Conservation (phyloP, 768 basidiomycete species). For the Jaapia argillacea region DNA sequence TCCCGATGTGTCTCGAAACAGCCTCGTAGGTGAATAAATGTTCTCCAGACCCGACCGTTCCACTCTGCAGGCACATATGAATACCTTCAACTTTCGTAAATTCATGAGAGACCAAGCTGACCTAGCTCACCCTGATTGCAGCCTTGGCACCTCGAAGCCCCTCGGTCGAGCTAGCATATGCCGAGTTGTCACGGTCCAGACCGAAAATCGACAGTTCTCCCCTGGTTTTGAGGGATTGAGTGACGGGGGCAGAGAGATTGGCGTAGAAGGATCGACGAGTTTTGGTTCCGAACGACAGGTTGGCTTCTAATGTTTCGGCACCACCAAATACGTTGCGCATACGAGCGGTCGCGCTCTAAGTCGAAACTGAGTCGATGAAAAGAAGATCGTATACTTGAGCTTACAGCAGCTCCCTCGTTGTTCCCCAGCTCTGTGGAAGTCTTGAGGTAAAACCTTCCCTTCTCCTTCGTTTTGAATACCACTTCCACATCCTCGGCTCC, state of each 20-base stretch:
- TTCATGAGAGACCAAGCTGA: constrained; percentile 21
- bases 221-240: constrained; percentile 48
- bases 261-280: constrained; percentile 79
- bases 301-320: constrained; percentile 80
- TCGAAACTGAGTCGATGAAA: constrained; percentile 4
- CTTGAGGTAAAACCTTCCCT: constrained; percentile 65
- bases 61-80: constrained; percentile 4
- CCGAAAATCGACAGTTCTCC: constrained; percentile 68
- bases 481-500: constrained; percentile 63
- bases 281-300: constrained; percentile 76
- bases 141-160: constrained; percentile 54
- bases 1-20: constrained; percentile 64
- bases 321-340: constrained; percentile 87
- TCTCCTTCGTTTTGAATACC: constrained; percentile 69
- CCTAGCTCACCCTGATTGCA: constrained; percentile 66
- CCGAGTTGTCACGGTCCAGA: constrained; percentile 70
- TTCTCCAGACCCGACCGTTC: constrained; percentile 21
- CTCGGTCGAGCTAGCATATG: constrained; percentile 66
- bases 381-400: constrained; percentile 18
- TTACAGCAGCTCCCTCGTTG: constrained; percentile 85
- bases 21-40: constrained; percentile 86
- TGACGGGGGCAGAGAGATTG: constrained; percentile 51
- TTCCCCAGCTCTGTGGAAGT: constrained; percentile 90
- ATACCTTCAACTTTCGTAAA: constrained; percentile 25
- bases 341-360: constrained; percentile 67